Conservation (phyloP, 2,329 filamentous ascomycete species). For the Fusarium tricinctum region DNA sequence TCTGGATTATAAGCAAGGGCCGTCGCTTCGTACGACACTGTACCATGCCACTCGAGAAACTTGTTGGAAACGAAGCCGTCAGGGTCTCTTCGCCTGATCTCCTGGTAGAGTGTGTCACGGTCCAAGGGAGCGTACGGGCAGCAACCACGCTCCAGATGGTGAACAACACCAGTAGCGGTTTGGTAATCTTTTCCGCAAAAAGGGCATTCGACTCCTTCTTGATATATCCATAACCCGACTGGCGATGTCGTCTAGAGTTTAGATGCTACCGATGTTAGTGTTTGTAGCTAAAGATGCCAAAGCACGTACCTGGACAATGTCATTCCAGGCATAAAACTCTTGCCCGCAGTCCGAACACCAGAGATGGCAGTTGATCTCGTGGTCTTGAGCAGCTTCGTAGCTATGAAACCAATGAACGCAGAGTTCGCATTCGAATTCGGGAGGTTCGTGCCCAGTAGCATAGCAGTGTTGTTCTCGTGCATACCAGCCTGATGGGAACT, state of each 20-base stretch:
- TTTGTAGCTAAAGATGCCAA: fast-evolving
- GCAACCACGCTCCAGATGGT: slow-evolving; percentile 69
- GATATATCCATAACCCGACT: no score
- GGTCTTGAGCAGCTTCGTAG: slow-evolving; percentile 25
- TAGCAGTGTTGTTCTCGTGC: slow-evolving; percentile 48
- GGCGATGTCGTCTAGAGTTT: neutral
- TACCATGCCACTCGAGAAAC: slow-evolving; percentile 61
- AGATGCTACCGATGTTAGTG: slow-evolving; percentile 14
- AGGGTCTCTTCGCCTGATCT: slow-evolving; percentile 62
- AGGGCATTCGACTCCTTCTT: slow-evolving; percentile 59
- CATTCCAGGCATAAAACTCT: slow-evolving; percentile 5
- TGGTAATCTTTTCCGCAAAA: slow-evolving; percentile 65
- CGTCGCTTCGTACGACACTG: slow-evolving; percentile 57
- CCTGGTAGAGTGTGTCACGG: slow-evolving; percentile 62
- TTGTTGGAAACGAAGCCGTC: slow-evolving; percentile 65
- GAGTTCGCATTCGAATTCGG: slow-evolving; percentile 47
- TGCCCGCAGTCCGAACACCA: slow-evolving; percentile 49
- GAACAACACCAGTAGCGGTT: slow-evolving; percentile 66
- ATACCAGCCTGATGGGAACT: slow-evolving; percentile 40
- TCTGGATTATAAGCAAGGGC: slow-evolving; percentile 58
- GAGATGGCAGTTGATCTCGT: slow-evolving; percentile 49
- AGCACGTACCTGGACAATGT: slow-evolving; percentile 9
- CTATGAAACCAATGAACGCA: slow-evolving; percentile 42
- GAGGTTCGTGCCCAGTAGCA: slow-evolving; percentile 42
- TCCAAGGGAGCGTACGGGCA: slow-evolving; percentile 65